Evolutionary conservation across 2,329 filamentous ascomycete genomes (phyloP).

Genomic region (Proliferodiscus dingleyae): DNA sequence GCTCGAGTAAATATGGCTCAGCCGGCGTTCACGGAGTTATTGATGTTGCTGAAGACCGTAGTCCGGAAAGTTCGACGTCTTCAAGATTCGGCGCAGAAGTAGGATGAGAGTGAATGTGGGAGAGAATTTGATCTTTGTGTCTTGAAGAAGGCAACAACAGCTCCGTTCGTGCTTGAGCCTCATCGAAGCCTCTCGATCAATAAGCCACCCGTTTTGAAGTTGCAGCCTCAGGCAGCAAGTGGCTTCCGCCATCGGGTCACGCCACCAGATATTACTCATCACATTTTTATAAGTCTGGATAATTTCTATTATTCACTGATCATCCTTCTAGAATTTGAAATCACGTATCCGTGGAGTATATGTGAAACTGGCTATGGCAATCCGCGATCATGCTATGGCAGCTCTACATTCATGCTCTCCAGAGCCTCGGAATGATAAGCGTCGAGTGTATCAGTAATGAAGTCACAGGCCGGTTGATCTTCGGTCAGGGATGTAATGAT

Average conservation of each 20-base stretch:
- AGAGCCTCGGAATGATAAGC: not conserved
- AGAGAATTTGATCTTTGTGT: not conserved
- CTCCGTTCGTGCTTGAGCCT: not conserved
- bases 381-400: not conserved
- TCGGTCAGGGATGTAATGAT: not conserved
- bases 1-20: conserved; percentile 8
- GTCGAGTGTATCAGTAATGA: not conserved
- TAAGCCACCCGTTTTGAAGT: not conserved
- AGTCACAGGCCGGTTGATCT: not conserved
- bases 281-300: too few relatives aligned
- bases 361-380: too few relatives aligned
- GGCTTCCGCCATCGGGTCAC: too few relatives aligned
- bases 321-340: too few relatives aligned
- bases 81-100: too few relatives aligned
- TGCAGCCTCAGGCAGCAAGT: not conserved
- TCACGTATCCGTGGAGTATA: too few relatives aligned
- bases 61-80: not conserved
- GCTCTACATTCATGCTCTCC: not conserved
- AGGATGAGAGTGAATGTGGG: not conserved
- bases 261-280: too few relatives aligned
- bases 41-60: not conserved
- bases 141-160: not conserved
- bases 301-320: too few relatives aligned
- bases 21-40: not conserved
- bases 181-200: not conserved